Evolutionary conservation across 352 stramenopile species (phyloP), one percentile per base, ranked within the genome.

Genomic region (Globisporangium heterothallicum): DNA sequence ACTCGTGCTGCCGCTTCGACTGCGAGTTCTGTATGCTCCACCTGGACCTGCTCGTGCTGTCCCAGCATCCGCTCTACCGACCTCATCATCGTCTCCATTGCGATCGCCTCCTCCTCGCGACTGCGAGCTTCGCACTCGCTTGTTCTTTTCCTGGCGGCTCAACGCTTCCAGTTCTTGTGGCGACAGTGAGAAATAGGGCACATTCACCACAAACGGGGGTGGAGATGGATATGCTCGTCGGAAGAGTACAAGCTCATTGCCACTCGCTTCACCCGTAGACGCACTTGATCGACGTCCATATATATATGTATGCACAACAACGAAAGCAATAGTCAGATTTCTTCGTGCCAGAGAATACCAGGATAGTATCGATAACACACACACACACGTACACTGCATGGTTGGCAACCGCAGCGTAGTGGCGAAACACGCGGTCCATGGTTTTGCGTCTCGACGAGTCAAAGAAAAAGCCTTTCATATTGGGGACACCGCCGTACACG

Each of bases 351-450:
- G 29, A 34, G 29, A 26, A 47, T 25, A 48, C 21, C 6, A 16
- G 27, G 10, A 44, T 12, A 2, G 34, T 5, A 14, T 29, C 25
- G 34, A 6, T 12, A 32, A 2, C 29, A 26, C 2, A 13, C 2
- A 13, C 16, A 30, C 41, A 9, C 14, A 68, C 66, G 42, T 56
- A 74, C 63, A 59, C 56, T 47, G n/a, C n/a, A n/a, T 62, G 63
- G 27, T 65, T 57, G 48, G 60, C 70, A 6, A 74, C 59, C 3
- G 70, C 53, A 12, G 79, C 73, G 60, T 86, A 88, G 44, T 88
- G 78, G n/a, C 70, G 70, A 36, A 85, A 88, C 48, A 88, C 78
- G 30, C 58, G 62, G 36, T 86, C 78, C 66, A 88, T 73, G 1
- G 78, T 64, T 36, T 60, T 55, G 40, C 75, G 70, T 2, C 53